phyloP scores from a whole-genome alignment of 495 filamentous ascomycete genomes.

The Talaromyces liani region DNA sequence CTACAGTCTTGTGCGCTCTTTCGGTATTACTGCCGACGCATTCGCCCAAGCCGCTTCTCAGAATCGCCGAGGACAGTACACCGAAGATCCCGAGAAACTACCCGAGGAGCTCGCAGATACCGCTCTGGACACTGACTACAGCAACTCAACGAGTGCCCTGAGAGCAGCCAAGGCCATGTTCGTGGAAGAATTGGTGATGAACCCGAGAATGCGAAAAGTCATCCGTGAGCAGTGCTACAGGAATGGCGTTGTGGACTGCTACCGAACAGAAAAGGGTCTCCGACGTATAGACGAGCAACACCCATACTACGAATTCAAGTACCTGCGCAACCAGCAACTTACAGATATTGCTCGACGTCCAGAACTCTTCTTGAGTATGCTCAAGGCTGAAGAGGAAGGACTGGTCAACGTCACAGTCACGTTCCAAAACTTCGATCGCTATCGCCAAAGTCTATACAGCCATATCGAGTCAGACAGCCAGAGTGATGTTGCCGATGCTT shows the following conservation, averaged over 20 bases:
- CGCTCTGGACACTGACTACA: constrained; percentile 65
- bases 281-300: constrained; percentile 91
- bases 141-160: constrained; percentile 67
- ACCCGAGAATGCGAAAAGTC: constrained; percentile 82
- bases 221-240: constrained; percentile 76
- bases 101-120: constrained; percentile 84
- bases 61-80: constrained; percentile 67
- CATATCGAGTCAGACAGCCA: constrained; percentile 89
- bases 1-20: constrained; percentile 77
- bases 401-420: constrained; percentile 75
- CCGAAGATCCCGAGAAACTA: constrained; percentile 67
- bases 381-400: constrained; percentile 91
- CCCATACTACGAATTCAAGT: constrained; percentile 97
- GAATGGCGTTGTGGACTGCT: constrained; percentile 74
- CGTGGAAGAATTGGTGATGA: constrained; percentile 81
- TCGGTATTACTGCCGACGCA: constrained; percentile 82
- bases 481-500: constrained; percentile 89
- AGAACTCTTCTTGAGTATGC: constrained; percentile 88
- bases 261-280: constrained; percentile 89
- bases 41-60: constrained; percentile 79
- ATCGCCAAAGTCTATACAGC: constrained; percentile 65
- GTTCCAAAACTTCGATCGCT: constrained; percentile 64
- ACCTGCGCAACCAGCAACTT: constrained; percentile 80
- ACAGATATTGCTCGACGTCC: constrained; percentile 71
- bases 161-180: constrained; percentile 77